phyloP scores from a whole-genome alignment of 2,329 filamentous ascomycete genomes.

The Leptosphaerulina australis region DNA sequence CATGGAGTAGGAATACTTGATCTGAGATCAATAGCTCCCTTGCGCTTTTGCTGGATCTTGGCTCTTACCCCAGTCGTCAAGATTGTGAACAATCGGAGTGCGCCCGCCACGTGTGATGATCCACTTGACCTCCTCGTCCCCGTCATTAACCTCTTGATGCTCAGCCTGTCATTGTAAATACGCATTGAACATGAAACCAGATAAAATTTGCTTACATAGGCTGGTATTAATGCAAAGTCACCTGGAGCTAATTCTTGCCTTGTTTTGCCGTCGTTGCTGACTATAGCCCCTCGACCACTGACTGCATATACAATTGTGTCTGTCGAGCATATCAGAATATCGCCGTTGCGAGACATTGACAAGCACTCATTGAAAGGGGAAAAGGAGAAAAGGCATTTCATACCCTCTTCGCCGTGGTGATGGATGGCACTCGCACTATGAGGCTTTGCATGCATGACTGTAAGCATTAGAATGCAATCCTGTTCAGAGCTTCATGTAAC shows the following conservation, averaged over 20 bases:
- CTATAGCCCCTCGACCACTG: conserved; percentile 65
- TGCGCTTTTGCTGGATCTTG: conserved; percentile 13
- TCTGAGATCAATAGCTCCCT: conserved; percentile 1
- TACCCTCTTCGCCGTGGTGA: conserved; percentile 72
- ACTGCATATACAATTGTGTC: conserved; percentile 73
- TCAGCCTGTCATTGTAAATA: conserved; percentile 54
- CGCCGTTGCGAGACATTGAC: neutral
- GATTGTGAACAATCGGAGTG: conserved; percentile 65
- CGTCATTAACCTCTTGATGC: conserved; percentile 72
- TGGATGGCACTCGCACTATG: conserved; percentile 67
- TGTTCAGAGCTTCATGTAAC: neutral
- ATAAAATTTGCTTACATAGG: conserved; percentile 51
- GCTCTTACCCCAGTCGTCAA: conserved; percentile 64
- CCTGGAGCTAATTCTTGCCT: conserved; percentile 65
- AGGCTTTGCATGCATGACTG: conserved; percentile 68
- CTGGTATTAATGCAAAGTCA: conserved; percentile 73
- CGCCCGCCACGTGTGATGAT: conserved; percentile 68
- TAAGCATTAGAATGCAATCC: neutral
- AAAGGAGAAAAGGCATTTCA: conserved; percentile 21
- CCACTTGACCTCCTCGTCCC: conserved; percentile 68
- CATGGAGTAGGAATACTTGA: neutral
- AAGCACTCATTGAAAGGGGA: neutral
- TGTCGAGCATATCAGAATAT: conserved; percentile 35
- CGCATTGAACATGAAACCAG: too few species aligned
- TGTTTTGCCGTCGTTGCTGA: conserved; percentile 63